Evolutionary conservation across 2,329 filamentous ascomycete species (phyloP).

Genomic region (Cladosporium sp.): DNA sequence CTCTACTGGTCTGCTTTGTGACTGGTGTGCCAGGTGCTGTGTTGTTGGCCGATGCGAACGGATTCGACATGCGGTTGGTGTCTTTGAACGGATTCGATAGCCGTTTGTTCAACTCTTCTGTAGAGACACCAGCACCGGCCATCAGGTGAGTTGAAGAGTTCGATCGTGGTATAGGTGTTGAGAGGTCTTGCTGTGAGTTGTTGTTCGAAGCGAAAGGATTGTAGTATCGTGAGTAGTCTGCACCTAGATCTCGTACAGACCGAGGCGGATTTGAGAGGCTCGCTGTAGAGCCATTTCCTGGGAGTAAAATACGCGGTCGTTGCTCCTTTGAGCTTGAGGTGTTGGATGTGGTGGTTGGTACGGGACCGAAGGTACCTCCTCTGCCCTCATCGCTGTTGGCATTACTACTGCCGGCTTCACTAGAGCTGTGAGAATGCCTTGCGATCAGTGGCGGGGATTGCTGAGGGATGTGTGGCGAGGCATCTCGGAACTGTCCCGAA

Average conservation of each 20-base stretch:
- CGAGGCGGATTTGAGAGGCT: conserved; percentile 29
- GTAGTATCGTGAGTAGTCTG: conserved; percentile 36
- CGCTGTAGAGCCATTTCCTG: conserved; percentile 23
- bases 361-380: conserved; percentile 1
- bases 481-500: not conserved
- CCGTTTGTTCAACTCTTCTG: conserved; percentile 24
- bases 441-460: conserved; percentile 7
- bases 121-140: conserved; percentile 15
- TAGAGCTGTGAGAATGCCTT: conserved; percentile 13
- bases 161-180: conserved; percentile 21
- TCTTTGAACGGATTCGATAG: conserved; percentile 33
- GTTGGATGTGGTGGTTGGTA: conserved; percentile 6
- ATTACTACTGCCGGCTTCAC: conserved; percentile 8
- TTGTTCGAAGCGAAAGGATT: conserved; percentile 34
- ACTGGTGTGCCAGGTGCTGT: conserved; percentile 21
- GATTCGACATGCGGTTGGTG: conserved; percentile 24
- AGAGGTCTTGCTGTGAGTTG: conserved; percentile 31
- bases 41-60: conserved; percentile 21
- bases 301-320: conserved; percentile 15
- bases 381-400: conserved; percentile 1
- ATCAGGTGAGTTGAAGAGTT: conserved; percentile 24
- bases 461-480: conserved; percentile 8
- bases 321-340: conserved; percentile 10
- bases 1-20: conserved; percentile 12
- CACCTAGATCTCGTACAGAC: conserved; percentile 33